Base-by-base conservation (phyloP, 2,329 filamentous ascomycete species). In the Pezicula rhizophila region DNA sequence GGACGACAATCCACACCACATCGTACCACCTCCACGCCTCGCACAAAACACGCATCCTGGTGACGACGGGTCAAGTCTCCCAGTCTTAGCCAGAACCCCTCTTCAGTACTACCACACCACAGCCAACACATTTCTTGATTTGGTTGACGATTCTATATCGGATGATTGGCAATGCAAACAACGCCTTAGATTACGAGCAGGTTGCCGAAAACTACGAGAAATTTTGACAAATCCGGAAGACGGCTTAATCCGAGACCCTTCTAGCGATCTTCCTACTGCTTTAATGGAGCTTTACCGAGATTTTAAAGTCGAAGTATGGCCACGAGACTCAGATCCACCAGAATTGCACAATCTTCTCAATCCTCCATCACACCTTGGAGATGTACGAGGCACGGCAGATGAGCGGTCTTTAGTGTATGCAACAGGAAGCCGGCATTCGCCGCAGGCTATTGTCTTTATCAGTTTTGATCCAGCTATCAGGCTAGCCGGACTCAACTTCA, bases 101-200 rank as follows among this genome's bases (percentile, higher is more conserved):
- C 64, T 81, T 40, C 71, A 77, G 20, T 70, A 72, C 3, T 86
- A 86, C 60, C 72, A 77, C 45, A 62, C 70, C 11, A 67, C 71
- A 2, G 74, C 73, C 52, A 70, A 69, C 18, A 71, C 80, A 0
- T 85, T 80, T 56, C 47, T 85, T 5, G 82, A 86, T 54, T 61
- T 86, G 0, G 74, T 84, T 5, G 71, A 82, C 52, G 73, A 78
- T 52, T 65, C 73, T 3, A 43, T 62, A 2, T 68, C 65, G 48
- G 68, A 62, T 28, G 56, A 62, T 17, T 58, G 62, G 12, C 64
- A 63, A 40, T 52, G 57, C 2, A 58, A 61, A 4, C 66, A 66
- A 45, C 52, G 68, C 15, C 64, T 80, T 11, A 71, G 75, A 4
- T 65, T 86, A 4, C 70, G 76, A 23, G 66, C 77, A 8, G 73